Evolutionary conservation across 805 yeast genomes (phyloP), one percentile per base, ranked within the genome.

Genomic region (Ogataea ganodermae): DNA sequence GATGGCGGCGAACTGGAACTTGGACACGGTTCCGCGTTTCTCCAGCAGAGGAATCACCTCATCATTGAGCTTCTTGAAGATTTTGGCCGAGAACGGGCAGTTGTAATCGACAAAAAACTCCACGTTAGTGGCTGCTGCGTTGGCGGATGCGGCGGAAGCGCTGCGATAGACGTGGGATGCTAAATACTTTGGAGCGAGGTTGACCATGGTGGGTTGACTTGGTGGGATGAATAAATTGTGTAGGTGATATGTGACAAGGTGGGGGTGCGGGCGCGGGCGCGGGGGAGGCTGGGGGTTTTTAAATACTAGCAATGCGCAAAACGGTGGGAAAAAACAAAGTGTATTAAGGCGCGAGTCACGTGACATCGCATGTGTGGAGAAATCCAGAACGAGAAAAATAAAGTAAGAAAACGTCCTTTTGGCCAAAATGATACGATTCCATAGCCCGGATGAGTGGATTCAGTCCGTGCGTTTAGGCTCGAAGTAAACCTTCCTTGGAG

Each of bases 101-200:
- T 83, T 80, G 72, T 84, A 86, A 66, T 87, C 96, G 40, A 87
- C 61, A 62, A 76, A 87, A 27, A 87, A 54, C 56, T 86, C 88
- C 47, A 88, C 74, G 2, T 75, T 63, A 65, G 77, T 37, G 20
- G 46, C 50, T 32, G 28, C 21, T 21, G 39, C 22, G 9, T 35
- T 9, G 9, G 28, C 7, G 9, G 44, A 7, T 6, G 28, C 30
- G 6, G 14, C 35, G 1, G 48, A 7, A 20, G 46, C 31, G 3
- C 45, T 22, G 6, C 42, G 33, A 45, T 47, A 47, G n/a, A 60
- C 55, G 44, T 64, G 67, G 3, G 66, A 57, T 4, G 35, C 17
- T 6, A 44, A 32, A 24, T 53, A 61, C 41, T 44, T 56, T 31
- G 65, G 62, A 23, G 58, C 58, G 21, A 60, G 27, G 36, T 55